Percentiles rank a stretch among this genome's conserved stretches.
Conservation (phyloP, 306 rosid genomes). For the Vigna reflexopilosa region DNA sequence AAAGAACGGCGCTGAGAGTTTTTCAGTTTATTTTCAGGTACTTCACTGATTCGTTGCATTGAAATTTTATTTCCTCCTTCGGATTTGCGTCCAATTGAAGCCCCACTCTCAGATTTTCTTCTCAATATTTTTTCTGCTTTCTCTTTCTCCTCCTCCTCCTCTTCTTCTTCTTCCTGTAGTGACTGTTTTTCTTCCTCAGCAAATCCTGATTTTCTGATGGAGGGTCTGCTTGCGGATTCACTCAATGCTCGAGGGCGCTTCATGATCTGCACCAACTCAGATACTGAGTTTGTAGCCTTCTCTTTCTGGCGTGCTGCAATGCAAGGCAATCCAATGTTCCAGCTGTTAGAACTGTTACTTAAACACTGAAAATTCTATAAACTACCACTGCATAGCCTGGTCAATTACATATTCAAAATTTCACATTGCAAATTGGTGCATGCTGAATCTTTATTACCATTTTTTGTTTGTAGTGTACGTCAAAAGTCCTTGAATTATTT, state of each 20-base stretch:
- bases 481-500: too few relatives aligned
- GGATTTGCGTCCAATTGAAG: constrained; percentile 58
- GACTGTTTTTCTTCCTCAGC: constrained; percentile 45
- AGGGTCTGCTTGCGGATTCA: constrained; percentile 74
- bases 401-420: not conserved
- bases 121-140: constrained; percentile 47
- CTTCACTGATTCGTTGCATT: constrained; percentile 73
- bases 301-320: constrained; percentile 94
- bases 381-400: constrained; percentile 2
- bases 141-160: constrained; percentile 22
- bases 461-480: not conserved
- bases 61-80: constrained; percentile 52
- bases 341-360: constrained; percentile 35
- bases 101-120: constrained; percentile 70
- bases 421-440: not conserved
- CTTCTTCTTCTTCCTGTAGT: constrained; percentile 48
- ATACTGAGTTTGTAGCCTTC: constrained; percentile 68
- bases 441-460: not conserved
- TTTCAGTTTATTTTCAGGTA: constrained; percentile 75
- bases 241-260: constrained; percentile 90
- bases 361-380: not conserved
- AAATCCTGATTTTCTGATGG: constrained; percentile 62
- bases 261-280: constrained; percentile 79
- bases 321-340: constrained; percentile 2
- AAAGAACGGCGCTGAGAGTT: constrained; percentile 72